Evolutionary conservation across 352 stramenopile genomes (phyloP).

Genomic region (Phytopythium chamaehyphon): DNA sequence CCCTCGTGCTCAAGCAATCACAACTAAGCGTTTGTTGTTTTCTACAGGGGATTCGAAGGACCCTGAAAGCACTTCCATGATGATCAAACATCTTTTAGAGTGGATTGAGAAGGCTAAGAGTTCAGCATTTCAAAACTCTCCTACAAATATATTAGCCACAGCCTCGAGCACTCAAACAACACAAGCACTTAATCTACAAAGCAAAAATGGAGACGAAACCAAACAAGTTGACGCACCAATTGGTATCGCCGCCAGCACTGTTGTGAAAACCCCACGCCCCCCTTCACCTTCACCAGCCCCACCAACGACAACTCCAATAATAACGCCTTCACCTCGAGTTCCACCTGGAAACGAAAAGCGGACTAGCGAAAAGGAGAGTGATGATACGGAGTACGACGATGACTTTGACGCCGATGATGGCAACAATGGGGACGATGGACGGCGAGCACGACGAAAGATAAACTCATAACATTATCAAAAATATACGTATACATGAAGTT

Average conservation of each 20-base stretch:
- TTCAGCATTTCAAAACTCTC: too few relatives aligned
- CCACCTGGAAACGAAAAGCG: constrained; percentile 1
- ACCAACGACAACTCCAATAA: background rate
- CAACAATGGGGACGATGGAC: constrained; percentile 1
- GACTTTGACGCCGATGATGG: constrained; percentile 39
- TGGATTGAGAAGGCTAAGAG: constrained; percentile 28
- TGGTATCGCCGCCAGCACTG: too few relatives aligned
- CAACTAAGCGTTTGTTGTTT: background rate
- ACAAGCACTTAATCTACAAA: too few relatives aligned
- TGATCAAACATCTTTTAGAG: constrained; percentile 21
- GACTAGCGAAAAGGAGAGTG: constrained; percentile 10
- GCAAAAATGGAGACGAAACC: too few relatives aligned
- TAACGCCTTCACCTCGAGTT: background rate
- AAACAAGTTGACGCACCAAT: too few relatives aligned
- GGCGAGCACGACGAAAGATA: background rate
- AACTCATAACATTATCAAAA: background rate
- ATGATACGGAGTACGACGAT: constrained; percentile 32
- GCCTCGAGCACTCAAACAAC: too few relatives aligned
- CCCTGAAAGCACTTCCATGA: constrained; percentile 10
- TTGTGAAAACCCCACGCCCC: too few relatives aligned
- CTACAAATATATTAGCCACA: too few relatives aligned
- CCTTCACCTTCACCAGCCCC: background rate
- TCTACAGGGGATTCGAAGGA: constrained; percentile 12
- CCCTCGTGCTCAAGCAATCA: background rate
- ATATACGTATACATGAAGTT: constrained; percentile 11